Evolutionary conservation across 2,329 filamentous ascomycete species (phyloP).

Genomic region (Aspergillus jensenii): DNA sequence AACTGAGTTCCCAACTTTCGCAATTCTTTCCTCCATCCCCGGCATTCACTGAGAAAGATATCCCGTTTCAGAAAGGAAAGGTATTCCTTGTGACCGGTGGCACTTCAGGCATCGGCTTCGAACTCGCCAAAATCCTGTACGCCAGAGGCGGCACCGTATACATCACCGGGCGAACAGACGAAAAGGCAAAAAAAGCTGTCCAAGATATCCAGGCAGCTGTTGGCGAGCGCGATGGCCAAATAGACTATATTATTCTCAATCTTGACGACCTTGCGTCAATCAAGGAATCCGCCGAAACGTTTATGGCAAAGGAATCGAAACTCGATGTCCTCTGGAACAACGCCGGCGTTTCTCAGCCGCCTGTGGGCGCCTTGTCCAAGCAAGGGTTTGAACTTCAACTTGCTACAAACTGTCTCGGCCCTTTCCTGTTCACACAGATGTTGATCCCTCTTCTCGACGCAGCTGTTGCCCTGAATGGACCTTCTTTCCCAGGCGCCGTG

Average conservation of each 20-base stretch:
- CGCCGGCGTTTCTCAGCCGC: conserved; percentile 37
- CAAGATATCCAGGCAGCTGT: neutral
- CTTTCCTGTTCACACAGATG: conserved; percentile 42
- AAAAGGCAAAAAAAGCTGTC: conserved; percentile 1
- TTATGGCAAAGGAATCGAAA: conserved; percentile 33
- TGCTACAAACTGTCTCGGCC: conserved; percentile 43
- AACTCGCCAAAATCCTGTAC: conserved; percentile 13
- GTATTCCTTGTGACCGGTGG: conserved; percentile 11
- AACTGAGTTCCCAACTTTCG: conserved; percentile 4
- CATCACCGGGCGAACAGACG: conserved; percentile 2
- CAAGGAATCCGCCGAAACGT: conserved; percentile 29
- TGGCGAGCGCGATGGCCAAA: conserved; percentile 11
- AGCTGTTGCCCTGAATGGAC: conserved; percentile 17
- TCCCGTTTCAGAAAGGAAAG: conserved; percentile 5
- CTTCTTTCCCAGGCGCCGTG: conserved; percentile 22
- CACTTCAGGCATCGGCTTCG: conserved; percentile 13
- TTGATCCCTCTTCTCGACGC: conserved; percentile 38
- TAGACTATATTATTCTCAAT: conserved; percentile 52
- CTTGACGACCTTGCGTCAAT: conserved; percentile 25
- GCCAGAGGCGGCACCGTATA: conserved; percentile 9
- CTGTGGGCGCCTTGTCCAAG: conserved; percentile 30
- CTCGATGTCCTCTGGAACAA: conserved; percentile 47
- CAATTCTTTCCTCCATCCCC: conserved; percentile 11
- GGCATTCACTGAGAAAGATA: conserved; percentile 6
- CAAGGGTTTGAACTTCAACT: conserved; percentile 38